phyloP scores from a whole-genome alignment of 176 grass and related monocot genomes.

The Microstegium vimineum region DNA sequence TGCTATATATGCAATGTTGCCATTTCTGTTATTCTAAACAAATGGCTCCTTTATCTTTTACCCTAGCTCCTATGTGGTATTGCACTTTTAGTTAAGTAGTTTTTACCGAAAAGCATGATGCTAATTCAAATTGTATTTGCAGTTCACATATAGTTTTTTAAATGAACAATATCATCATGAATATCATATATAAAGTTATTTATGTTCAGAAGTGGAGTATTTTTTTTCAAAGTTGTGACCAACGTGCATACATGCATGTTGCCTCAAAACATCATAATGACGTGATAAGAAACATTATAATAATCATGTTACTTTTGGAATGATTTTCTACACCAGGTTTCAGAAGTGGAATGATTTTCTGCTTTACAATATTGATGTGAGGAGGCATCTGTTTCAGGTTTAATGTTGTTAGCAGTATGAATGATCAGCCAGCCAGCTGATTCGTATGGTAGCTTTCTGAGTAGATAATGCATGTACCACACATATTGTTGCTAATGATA shows the following conservation, averaged over 20 bases:
- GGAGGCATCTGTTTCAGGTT: slow-evolving; percentile 16
- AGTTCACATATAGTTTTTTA: neutral
- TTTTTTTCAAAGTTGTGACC: neutral
- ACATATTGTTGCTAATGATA: neutral
- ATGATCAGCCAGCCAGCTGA: neutral
- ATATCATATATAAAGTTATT: neutral
- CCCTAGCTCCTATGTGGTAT: neutral
- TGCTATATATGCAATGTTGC: neutral
- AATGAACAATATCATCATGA: neutral
- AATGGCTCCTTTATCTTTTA: neutral
- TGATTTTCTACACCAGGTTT: no score
- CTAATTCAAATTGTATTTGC: neutral
- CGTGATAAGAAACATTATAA: slow-evolving; percentile 2
- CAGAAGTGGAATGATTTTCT: no score
- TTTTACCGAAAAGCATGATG: slow-evolving; percentile 26
- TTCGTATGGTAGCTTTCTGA: slow-evolving; percentile 2
- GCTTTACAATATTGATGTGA: neutral
- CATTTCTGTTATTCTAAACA: neutral
- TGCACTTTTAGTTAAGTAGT: slow-evolving; percentile 2
- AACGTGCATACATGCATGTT: neutral
- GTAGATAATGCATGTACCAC: slow-evolving; percentile 1
- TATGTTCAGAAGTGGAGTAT: neutral
- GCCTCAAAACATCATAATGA: slow-evolving; percentile 1
- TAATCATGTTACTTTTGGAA: neutral
- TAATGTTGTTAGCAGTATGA: slow-evolving; percentile 15